phyloP scores from a whole-genome alignment of 352 stramenopile species.

The Globisporangium camurandrum region DNA sequence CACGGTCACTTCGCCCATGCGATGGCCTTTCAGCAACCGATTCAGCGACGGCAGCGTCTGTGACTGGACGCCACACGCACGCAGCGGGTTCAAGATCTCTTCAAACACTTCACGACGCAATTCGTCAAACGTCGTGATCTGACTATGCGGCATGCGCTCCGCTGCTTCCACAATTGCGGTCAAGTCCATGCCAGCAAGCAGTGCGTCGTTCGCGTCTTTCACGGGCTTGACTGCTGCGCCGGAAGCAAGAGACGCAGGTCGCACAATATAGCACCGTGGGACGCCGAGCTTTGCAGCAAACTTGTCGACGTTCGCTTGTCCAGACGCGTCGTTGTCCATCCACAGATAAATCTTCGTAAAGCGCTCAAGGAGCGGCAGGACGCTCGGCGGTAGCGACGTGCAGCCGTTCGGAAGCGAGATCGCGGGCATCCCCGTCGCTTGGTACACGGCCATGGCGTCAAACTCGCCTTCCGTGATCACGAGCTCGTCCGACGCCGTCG shows the following conservation, averaged over 20 bases:
- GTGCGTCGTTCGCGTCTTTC: constrained; percentile 96
- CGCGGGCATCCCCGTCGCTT: constrained; percentile 89
- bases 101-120: constrained; percentile 90
- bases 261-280: constrained; percentile 88
- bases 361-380: constrained; percentile 93
- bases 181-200: constrained; percentile 88
- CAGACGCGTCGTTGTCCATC: constrained; percentile 97
- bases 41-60: constrained; percentile 93
- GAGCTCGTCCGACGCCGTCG: constrained; percentile 77
- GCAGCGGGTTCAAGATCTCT: constrained; percentile 93
- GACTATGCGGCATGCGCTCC: constrained; percentile 84
- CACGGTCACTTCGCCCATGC: constrained; percentile 97
- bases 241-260: constrained; percentile 43
- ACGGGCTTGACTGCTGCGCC: constrained; percentile 60
- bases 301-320: constrained; percentile 93
- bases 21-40: constrained; percentile 94
- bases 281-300: constrained; percentile 95
- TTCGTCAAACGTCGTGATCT: constrained; percentile 92
- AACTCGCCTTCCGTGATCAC: constrained; percentile 98
- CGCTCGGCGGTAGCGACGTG: constrained; percentile 90
- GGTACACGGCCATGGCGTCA: constrained; percentile 96
- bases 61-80: constrained; percentile 89
- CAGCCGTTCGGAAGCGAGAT: constrained; percentile 97
- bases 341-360: constrained; percentile 98
- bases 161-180: constrained; percentile 77